Percentiles rank a stretch among this genome's conserved stretches.
phyloP scores from a whole-genome alignment of 768 basidiomycete genomes.

The Lactarius hengduanensis region DNA sequence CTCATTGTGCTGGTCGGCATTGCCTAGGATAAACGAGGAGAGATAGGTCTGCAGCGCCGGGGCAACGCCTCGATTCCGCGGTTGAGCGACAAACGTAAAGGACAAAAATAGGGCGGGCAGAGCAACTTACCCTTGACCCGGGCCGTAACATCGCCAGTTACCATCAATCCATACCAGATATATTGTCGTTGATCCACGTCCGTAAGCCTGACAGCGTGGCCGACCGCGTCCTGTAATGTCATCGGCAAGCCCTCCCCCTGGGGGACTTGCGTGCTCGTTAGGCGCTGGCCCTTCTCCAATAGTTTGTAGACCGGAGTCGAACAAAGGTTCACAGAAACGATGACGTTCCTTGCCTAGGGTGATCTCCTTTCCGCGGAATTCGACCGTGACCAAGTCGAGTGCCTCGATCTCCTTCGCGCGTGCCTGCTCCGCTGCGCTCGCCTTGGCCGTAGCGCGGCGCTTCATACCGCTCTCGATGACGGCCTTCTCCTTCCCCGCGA shows the following conservation, averaged over 20 bases:
- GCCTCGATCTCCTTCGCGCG: constrained; percentile 82
- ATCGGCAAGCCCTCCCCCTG: constrained; percentile 33
- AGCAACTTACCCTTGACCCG: constrained; percentile 62
- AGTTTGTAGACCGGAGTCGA: constrained; percentile 63
- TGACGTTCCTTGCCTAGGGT: constrained; percentile 87
- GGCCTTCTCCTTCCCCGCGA: constrained; percentile 88
- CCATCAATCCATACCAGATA: constrained; percentile 76
- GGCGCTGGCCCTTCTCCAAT: constrained; percentile 21
- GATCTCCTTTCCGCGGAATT: constrained; percentile 68
- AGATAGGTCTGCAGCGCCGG: constrained; percentile 70
- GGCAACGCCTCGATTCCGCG: constrained; percentile 35
- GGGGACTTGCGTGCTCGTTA: constrained; percentile 28
- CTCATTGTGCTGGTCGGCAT: constrained; percentile 64
- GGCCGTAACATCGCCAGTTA: constrained; percentile 74
- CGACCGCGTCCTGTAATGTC: constrained; percentile 67
- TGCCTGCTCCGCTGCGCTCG: constrained; percentile 75
- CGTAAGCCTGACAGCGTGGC: constrained; percentile 55
- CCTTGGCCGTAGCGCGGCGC: constrained; percentile 68
- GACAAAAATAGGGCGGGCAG: neutral
- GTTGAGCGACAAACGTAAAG: constrained; percentile 15
- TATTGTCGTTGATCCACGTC: constrained; percentile 68
- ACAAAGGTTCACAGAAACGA: constrained; percentile 87
- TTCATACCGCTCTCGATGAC: constrained; percentile 85
- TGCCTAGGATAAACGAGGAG: constrained; percentile 56
- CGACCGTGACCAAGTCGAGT: constrained; percentile 72